Evolutionary conservation across 192 early-diverging fungal genomes (phyloP), one percentile per base, ranked within the genome.

Genomic region (Coemansia aciculifera): DNA sequence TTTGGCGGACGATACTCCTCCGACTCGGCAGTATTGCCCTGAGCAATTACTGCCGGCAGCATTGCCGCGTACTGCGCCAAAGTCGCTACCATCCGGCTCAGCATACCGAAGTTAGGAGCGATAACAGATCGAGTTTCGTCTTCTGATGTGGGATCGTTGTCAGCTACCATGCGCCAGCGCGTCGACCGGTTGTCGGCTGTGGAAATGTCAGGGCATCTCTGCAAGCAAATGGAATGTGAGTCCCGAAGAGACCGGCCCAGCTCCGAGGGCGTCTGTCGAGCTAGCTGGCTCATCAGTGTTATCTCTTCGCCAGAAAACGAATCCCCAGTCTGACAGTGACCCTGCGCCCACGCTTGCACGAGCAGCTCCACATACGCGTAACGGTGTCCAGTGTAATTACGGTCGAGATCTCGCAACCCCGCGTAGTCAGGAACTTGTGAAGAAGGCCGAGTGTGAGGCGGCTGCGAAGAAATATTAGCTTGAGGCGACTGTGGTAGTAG

Each of bases 31-130:
- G 21, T 2, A 49, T 17, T 49, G 1, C 19, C 19, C 19, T 17
- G 44, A 49, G n/a, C 21, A 23, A n/a, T 2, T 24, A 23, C 24
- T 0, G 5, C 10, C 8, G 51, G 51, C 24, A 56, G 54, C 54
- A 56, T 56, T 8, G 54, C 54, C 12, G 54, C 54, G 5, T 56
- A 56, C 54, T 56, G 54, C 17, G 54, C 15, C 54, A 56, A 34
- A 17, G 54, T 32, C 3, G 54, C 29, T 17, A 32, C 13, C 54
- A 56, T 32, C 12, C 15, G 54, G 15, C 54, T 34, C 54, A 56
- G 31, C 29, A 56, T 7, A 29, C 15, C 1, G 29, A 32, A 32
- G 15, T 12, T 32, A 3, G 31, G 29, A 5, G 52, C 3, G 5
- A 1, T 17, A 32, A 1, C 29, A 0, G 11, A 8, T 0, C 27